Evolutionary conservation across 352 stramenopile genomes (phyloP).

Genomic region (Phytophthora pluvialis): DNA sequence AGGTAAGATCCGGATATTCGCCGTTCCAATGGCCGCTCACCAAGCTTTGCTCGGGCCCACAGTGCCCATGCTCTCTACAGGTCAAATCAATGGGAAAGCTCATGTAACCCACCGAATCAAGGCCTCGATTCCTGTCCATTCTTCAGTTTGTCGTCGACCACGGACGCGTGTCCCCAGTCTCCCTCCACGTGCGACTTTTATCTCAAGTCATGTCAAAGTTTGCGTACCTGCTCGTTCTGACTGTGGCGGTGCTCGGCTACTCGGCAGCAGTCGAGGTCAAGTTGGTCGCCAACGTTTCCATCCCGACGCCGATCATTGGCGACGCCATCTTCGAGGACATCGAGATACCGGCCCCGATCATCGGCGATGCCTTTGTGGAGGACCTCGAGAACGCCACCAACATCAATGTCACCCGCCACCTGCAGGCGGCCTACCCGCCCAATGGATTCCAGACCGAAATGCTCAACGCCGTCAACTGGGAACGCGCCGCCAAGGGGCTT

Average conservation of each 20-base stretch:
- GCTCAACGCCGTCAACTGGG: slow-evolving; percentile 56
- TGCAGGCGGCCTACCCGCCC: slow-evolving; percentile 27
- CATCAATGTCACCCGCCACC: slow-evolving; percentile 7
- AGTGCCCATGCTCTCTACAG: slow-evolving; percentile 2
- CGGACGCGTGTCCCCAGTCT: not conserved
- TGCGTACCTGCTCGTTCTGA: slow-evolving; percentile 13
- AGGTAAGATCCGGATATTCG: slow-evolving; percentile 16
- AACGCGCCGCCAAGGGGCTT: slow-evolving; percentile 47
- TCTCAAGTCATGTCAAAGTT: slow-evolving; percentile 17
- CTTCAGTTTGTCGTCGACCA: slow-evolving; percentile 22
- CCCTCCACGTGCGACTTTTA: not conserved
- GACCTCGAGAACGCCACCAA: slow-evolving; percentile 12
- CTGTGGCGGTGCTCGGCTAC: slow-evolving; percentile 15
- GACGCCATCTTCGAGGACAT: slow-evolving; percentile 32
- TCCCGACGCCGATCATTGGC: slow-evolving; percentile 27
- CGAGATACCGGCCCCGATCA: slow-evolving; percentile 20
- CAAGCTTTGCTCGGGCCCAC: slow-evolving; percentile 26
- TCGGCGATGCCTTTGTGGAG: slow-evolving; percentile 30
- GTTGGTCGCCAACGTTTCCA: slow-evolving; percentile 10
- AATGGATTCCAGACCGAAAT: slow-evolving; percentile 39
- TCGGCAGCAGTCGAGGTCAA: slow-evolving; percentile 15
- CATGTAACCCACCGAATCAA: not conserved
- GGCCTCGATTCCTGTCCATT: slow-evolving; percentile 18
- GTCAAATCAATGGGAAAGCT: slow-evolving; percentile 10
- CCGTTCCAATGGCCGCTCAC: slow-evolving; percentile 27